Base-by-base conservation (phyloP, 2,329 filamentous ascomycete species). In the Raffaelea ambrosiae region DNA sequence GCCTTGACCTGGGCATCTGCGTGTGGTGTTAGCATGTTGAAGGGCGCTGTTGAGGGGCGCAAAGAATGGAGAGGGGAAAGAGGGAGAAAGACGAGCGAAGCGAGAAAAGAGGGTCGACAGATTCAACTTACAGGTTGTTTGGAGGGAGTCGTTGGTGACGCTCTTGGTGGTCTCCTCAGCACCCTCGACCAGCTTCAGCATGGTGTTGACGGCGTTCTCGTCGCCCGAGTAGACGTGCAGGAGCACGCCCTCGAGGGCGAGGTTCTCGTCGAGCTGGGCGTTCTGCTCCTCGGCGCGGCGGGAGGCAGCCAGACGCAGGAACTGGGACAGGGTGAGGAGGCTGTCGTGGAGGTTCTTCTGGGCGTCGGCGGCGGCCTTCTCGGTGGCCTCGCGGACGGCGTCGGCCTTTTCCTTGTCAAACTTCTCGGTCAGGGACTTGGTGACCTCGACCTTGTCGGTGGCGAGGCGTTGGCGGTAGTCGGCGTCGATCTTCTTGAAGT, bases 161-260 rank as follows among this genome's bases (percentile, higher is more conserved):
- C 78, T 83, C 54, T 71, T 66, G 2, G 86, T 80, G 50, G 71
- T 71, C 54, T 91, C 86, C 14, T 81, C 73, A 22, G 79, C 74
- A 31, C 85, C 86, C 50, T 87, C 74, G 48, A 89, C 84, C 49
- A 94, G 73, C 70, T 86, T 89, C 59, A 87, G 66, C 68, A 88
- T 88, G 48, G 84, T 79, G 47, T 77, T 70, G 21, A 93, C 86
- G 44, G 86, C 87, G 55, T 71, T 74, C 54, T 86, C 77, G 58
- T 91, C 86, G 42, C 87, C 88, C 41, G 81, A 79, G 66, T 94
- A 93, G 29, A 93, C 84, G 51, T 84, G 76, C 42, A 89, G 72
- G 49, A 94, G 72, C 31, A 88, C 81, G 46, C 86, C 86, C 67
- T 94, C 87, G 51, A 93, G 81, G 33, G 86, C 88, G 65, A 82